phyloP scores from a whole-genome alignment of 805 yeast genomes.

The Clavispora santaluciae region DNA sequence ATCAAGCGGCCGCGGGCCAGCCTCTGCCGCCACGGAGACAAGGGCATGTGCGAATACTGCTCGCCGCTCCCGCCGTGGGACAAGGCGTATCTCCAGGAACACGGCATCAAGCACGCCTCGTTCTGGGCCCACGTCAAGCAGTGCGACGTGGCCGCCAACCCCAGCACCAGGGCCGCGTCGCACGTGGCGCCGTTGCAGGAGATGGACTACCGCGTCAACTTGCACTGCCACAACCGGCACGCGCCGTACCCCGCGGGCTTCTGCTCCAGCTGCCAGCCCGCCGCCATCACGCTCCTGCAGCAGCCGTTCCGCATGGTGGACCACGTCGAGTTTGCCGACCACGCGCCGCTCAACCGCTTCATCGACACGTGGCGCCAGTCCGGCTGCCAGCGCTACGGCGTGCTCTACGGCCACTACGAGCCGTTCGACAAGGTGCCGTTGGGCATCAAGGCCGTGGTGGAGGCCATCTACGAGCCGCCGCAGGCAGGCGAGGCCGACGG shows the following conservation, averaged over 20 bases:
- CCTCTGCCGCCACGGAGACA: conserved; percentile 81
- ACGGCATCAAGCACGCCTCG: conserved; percentile 82
- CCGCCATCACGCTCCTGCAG: conserved; percentile 87
- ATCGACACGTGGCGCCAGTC: conserved; percentile 89
- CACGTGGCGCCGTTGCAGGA: conserved; percentile 78
- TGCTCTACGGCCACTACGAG: conserved; percentile 77
- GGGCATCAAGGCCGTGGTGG: conserved; percentile 91
- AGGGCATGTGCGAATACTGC: conserved; percentile 98
- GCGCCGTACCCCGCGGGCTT: conserved; percentile 93
- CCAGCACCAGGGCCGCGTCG: conserved; percentile 50
- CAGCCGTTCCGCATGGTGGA: conserved; percentile 95
- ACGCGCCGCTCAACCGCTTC: conserved; percentile 70
- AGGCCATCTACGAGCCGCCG: conserved; percentile 90
- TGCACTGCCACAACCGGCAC: conserved; percentile 73
- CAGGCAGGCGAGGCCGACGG: conserved; percentile 88
- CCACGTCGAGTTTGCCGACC: conserved; percentile 85
- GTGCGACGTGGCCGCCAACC: conserved; percentile 61
- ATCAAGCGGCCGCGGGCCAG: conserved; percentile 57
- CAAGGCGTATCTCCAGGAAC: conserved; percentile 61
- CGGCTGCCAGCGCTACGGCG: conserved; percentile 83
- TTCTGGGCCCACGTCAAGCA: conserved; percentile 79
- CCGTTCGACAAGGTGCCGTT: conserved; percentile 79
- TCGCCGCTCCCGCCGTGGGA: conserved; percentile 97
- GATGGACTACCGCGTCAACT: conserved; percentile 61
- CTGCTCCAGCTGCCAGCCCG: conserved; percentile 95